Evolutionary conservation across 805 yeast genomes (phyloP).

Genomic region (Candida arabinofermentans): DNA sequence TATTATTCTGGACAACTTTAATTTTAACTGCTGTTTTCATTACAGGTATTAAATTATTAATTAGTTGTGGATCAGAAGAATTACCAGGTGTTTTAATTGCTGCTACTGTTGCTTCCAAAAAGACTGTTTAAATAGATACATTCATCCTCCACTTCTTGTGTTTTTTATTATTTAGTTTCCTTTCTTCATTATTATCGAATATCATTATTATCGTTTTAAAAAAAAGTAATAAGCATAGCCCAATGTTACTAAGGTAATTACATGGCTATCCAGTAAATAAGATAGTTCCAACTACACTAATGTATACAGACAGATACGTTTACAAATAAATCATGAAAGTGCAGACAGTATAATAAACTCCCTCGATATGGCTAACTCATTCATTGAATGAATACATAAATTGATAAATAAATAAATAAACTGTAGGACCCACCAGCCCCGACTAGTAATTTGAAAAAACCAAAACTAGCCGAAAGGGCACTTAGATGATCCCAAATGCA

Average conservation of each 20-base stretch:
- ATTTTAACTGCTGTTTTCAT: slow-evolving; percentile 43
- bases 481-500: slow-evolving; percentile 56
- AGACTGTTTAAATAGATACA: slow-evolving; percentile 26
- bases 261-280: no score
- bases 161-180: no score
- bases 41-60: slow-evolving; percentile 50
- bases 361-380: no score
- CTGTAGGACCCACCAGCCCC: slow-evolving; percentile 75
- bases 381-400: background rate
- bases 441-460: slow-evolving; percentile 28
- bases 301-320: no score
- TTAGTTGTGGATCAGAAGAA: slow-evolving; percentile 52
- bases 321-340: background rate
- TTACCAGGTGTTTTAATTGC: slow-evolving; percentile 68
- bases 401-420: background rate
- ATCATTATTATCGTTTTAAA: background rate
- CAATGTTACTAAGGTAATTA: no score
- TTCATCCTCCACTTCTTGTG: no score
- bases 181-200: no score
- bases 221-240: no score
- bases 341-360: slow-evolving; percentile 1
- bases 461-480: slow-evolving; percentile 52
- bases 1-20: slow-evolving; percentile 64
- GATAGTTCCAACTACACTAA: no score
- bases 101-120: slow-evolving; percentile 44